Conservation (phyloP, 1,284 basidiomycete genomes). For the Heterobasidion occidentale region DNA sequence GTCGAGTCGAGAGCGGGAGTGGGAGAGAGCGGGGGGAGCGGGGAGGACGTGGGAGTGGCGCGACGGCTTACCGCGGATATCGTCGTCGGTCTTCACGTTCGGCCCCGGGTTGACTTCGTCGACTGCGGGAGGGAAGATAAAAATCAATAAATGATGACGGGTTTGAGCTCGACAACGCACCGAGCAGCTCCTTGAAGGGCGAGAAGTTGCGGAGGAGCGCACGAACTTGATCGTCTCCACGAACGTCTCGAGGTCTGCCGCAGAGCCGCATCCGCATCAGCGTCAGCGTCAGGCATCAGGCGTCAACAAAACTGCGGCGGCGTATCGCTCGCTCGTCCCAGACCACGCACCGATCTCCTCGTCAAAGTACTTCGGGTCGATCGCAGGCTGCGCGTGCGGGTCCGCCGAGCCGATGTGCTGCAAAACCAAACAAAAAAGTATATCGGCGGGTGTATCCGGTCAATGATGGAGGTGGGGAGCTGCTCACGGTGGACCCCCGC, state of each 20-base stretch:
- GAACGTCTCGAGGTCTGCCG: conserved; percentile 31
- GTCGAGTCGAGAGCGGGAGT: no score
- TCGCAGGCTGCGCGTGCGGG: conserved; percentile 29
- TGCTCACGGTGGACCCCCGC: conserved; percentile 30
- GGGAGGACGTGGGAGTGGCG: no score
- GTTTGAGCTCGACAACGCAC: conserved; percentile 1
- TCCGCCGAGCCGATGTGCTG: conserved; percentile 32
- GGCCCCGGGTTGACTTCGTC: conserved; percentile 32
- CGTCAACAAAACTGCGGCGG: no score
- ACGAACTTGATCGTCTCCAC: conserved; percentile 38
- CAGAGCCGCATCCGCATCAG: background rate
- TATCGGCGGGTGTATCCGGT: no score
- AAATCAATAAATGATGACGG: background rate
- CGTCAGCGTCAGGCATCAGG: no score
- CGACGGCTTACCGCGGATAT: background rate
- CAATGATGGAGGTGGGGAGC: no score
- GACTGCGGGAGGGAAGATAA: background rate
- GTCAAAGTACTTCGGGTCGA: conserved; percentile 43
- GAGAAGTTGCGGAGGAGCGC: conserved; percentile 32
- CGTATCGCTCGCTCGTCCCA: no score
- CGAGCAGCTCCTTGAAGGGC: conserved; percentile 33
- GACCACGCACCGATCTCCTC: conserved; percentile 31
- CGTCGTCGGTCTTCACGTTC: conserved; percentile 9
- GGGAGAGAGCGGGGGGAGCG: no score
- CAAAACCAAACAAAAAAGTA: no score